Evolutionary conservation across 768 basidiomycete genomes (phyloP), one percentile per base, ranked within the genome.

Genomic region (Lentinula edodes): DNA sequence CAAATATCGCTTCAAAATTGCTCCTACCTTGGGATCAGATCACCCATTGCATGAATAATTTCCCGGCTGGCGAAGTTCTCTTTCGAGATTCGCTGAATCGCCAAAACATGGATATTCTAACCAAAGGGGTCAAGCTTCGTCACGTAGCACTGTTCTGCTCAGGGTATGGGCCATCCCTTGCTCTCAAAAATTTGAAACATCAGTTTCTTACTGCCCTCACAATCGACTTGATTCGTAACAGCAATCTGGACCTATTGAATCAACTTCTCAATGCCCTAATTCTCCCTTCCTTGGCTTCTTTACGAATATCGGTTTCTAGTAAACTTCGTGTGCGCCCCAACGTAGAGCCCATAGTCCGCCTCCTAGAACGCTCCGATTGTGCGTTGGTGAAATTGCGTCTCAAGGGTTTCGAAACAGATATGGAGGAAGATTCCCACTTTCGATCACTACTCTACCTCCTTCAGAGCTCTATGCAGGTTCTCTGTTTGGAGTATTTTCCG

Each of bases 201-300:
- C 23, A n/a, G 16, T 23, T 2, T 28, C 55, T 56, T 16, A 23
- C 20, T 20, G n/a, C 6, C 28, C 39, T 56, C 39, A 56, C 55
- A 32, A 15, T 56, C 18, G 41, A 42, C 20, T 28, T 56, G 39
- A 28, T 43, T 16, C 55, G 41, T 23, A 42, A 41, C 9, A 56
- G 55, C 41, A 43, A 16, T 28, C 55, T 41, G 4, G 42, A 43
- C 3, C 41, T 56, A 5, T 13, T 56, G 10, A n/a, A 1, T 3
- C 55, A 56, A 34, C 55, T 56, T n/a, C 55, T 56, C 10, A 38
- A 43, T 28, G 55, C 55, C 23, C 41, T 56, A 6, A 56, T 42
- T 9, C 39, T 56, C 3, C 55, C 55, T 28, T 28, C 38, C 7
- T 28, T 56, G 4, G 8, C 4, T 13, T 20, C 38, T 20, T 20